phyloP scores from a whole-genome alignment of 2,329 filamentous ascomycete genomes.

The Botryotinia globosa region DNA sequence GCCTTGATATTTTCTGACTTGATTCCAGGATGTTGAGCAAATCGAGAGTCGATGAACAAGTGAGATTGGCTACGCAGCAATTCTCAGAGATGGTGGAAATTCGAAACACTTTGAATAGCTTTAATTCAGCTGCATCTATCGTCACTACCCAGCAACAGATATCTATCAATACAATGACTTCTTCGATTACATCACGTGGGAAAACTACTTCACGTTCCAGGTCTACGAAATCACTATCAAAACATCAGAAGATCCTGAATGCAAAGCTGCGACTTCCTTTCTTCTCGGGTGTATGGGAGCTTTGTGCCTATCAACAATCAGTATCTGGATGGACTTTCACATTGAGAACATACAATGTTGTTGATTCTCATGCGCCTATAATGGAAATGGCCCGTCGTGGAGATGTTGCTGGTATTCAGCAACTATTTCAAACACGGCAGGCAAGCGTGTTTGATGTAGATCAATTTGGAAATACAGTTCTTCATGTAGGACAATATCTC shows the following conservation, averaged over 20 bases:
- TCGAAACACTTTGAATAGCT: neutral
- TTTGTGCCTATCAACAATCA: neutral
- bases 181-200: neutral
- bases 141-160: neutral
- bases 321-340: neutral
- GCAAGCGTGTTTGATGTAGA: neutral
- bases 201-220: neutral
- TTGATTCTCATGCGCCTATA: rapidly evolving
- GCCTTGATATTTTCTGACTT: neutral
- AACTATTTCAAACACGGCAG: neutral
- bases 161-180: neutral
- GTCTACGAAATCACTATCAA: neutral
- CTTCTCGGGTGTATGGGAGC: neutral
- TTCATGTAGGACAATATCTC: neutral
- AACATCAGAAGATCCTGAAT: neutral
- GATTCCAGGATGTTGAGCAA: neutral
- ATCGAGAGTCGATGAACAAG: neutral
- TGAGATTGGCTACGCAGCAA: neutral
- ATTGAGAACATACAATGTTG: neutral
- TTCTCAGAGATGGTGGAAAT: neutral
- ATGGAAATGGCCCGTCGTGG: rapidly evolving
- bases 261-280: neutral
- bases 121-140: neutral
- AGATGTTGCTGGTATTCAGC: neutral
- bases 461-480: rapidly evolving